Base-by-base conservation (phyloP, 2,329 filamentous ascomycete genomes). In the Dothidotthia symphoricarpi region DNA sequence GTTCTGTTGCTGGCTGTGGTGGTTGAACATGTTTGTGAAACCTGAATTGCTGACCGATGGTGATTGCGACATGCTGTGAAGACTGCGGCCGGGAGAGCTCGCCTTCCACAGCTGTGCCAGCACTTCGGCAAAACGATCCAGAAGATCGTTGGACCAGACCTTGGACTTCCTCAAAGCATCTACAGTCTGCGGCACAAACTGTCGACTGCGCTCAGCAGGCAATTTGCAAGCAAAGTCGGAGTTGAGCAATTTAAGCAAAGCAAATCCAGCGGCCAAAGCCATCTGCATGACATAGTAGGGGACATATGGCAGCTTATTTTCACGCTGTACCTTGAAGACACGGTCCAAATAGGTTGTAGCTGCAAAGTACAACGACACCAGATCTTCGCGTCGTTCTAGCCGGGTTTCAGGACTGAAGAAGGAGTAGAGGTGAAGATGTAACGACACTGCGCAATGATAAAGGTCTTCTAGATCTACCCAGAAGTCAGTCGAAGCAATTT, bases 21-120 rank as follows among this genome's bases (percentile, higher is more conserved):
- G 47, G 24, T 59, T 62, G 48, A 64, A 64, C 56, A 63, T 61
- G 28, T 48, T 53, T n/a, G 55, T 49, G 37, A 63, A 54, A 8
- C 55, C 51, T 5, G 55, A 46, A 36, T 59, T 63, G 32, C 56
- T 59, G 22, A 66, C 45, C 3, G 62, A 61, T 6, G 63, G 63
- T 9, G 63, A 66, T 30, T 67, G 60, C 9, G 64, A 66, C 49
- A 62, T 55, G 49, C 62, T 64, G 32, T 64, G 61, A 4, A 65
- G 43, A 31, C 61, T 65, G 12, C 60, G 57, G 10, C 64, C 63
- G n/a, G 63, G 56, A 12, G 61, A 62, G 37, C 66, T 69, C 24
- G 65, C 83, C 53, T 88, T 87, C 85, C 86, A 93, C 65, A 93
- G 84, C 68, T 91, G 87, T 5, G 87, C 86, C 74, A 91, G 85